These are phyloP conservation scores for Daldinia decipiens DNA, from an alignment of 495 filamentous ascomycete species.

Conservation along the genomic window DNA sequence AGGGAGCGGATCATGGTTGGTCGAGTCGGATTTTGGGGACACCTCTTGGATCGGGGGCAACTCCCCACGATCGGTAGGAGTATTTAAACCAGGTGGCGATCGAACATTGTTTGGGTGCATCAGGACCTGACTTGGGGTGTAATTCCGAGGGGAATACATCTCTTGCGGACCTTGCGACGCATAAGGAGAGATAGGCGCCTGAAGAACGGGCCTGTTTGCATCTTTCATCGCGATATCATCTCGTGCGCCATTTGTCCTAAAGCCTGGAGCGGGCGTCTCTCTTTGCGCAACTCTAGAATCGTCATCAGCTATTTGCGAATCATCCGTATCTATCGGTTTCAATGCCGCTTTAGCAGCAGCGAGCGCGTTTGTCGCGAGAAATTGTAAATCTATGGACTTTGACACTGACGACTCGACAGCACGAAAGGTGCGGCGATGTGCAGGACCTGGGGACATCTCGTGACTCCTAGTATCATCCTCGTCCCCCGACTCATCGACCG, in stretches of 20 bases:
- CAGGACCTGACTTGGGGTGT: constrained; percentile 42
- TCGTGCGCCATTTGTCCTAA: constrained; percentile 26
- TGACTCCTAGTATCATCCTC: constrained; percentile 46
- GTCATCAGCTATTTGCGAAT: constrained; percentile 31
- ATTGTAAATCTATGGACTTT: constrained; percentile 50
- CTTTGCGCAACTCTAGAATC: constrained; percentile 38
- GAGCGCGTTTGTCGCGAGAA: constrained; percentile 53
- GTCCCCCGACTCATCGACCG: constrained; percentile 42
- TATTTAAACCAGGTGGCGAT: constrained; percentile 48
- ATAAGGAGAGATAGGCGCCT: constrained; percentile 46
- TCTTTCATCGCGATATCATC: constrained; percentile 37
- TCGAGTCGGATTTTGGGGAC: constrained; percentile 57
- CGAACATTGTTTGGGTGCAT: constrained; percentile 47
- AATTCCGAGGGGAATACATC: constrained; percentile 37
- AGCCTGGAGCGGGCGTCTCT: constrained; percentile 17
- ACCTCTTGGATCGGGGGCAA: constrained; percentile 61
- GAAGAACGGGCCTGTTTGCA: constrained; percentile 44
- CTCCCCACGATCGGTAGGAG: constrained; percentile 50
- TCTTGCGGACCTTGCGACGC: constrained; percentile 40
- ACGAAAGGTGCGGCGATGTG: constrained; percentile 26
- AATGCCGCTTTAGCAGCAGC: constrained; percentile 44
- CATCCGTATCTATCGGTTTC: constrained; percentile 43
- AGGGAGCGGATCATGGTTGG: constrained; percentile 55
- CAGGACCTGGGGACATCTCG: constrained; percentile 46
- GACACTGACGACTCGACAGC: constrained; percentile 28